Conservation (phyloP, 2,329 filamentous ascomycete species). For the Microdochium trichocladiopsis region DNA sequence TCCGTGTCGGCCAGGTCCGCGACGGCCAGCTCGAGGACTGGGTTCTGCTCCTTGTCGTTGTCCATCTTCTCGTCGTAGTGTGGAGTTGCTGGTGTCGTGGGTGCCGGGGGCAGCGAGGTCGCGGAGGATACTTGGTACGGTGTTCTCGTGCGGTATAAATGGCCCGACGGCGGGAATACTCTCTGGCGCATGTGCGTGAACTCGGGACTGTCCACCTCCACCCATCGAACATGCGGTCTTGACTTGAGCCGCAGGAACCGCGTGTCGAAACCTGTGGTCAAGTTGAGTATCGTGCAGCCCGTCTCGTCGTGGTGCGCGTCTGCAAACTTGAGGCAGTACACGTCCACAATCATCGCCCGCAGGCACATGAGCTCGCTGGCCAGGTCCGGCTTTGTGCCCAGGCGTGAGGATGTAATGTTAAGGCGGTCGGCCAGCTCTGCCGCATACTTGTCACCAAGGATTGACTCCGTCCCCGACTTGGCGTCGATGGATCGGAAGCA, state of each 20-base stretch:
- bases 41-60: neutral
- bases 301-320: neutral
- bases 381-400: neutral
- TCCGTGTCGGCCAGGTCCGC: neutral
- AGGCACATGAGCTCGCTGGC: neutral
- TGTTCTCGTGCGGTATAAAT: neutral
- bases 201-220: neutral
- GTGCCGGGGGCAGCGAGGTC: neutral
- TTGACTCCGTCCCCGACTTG: neutral
- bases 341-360: neutral
- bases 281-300: neutral
- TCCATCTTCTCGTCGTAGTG: neutral
- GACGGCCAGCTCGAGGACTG: neutral
- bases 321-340: neutral
- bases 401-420: neutral
- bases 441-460: neutral
- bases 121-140: neutral
- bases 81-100: neutral
- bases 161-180: neutral
- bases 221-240: neutral
- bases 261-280: neutral
- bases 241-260: neutral
- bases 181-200: neutral
- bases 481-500: neutral
- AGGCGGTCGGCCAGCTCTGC: neutral